Evolutionary conservation across 441 rosid genomes (phyloP), one percentile per base, ranked within the genome.

Genomic region (Adansonia gregorii): DNA sequence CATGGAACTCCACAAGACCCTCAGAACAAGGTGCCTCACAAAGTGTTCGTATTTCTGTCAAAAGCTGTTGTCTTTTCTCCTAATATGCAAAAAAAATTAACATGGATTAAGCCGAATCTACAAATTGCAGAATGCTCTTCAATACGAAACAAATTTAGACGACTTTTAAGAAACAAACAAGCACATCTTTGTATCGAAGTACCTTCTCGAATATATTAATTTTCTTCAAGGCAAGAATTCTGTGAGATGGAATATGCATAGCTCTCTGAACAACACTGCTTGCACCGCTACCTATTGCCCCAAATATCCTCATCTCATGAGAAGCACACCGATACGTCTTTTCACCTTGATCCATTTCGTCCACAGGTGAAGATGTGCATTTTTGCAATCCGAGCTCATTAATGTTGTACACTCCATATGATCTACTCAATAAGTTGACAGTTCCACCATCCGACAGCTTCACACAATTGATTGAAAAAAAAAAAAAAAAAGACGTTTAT

Each of bases 191-290:
- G 48, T 31, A 45, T n/a, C 24, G 12, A 41, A 46, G 74, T 22
- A 95, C 98, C 96, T 90, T 91, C 86, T 95, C 96, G 31, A 93
- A 95, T 73, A 95, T 93, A 78, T 92, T 93, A 68, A 95, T 95
- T 78, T 88, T 95, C 87, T 95, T 95, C 88, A 93, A 85, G 70
- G 97, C 96, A 24, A 93, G 84, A 59, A 92, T 89, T 77, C 89
- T 86, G 58, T 93, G 98, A 10, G 85, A 86, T 2, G 96, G 97
- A 60, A 95, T 88, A 82, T 93, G 97, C 76, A 95, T 87, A 76
- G 97, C 98, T 81, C 98, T 90, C 85, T 91, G 97, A 81, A 93
- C 97, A 75, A 93, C 94, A 60, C 99, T 95, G 83, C 97, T 95
- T 43, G 97, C 98, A 55, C 97, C 97, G 65, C 92, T 91, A 39